phyloP scores from a whole-genome alignment of 495 filamentous ascomycete species.

The Lineolata rhizophorae region DNA sequence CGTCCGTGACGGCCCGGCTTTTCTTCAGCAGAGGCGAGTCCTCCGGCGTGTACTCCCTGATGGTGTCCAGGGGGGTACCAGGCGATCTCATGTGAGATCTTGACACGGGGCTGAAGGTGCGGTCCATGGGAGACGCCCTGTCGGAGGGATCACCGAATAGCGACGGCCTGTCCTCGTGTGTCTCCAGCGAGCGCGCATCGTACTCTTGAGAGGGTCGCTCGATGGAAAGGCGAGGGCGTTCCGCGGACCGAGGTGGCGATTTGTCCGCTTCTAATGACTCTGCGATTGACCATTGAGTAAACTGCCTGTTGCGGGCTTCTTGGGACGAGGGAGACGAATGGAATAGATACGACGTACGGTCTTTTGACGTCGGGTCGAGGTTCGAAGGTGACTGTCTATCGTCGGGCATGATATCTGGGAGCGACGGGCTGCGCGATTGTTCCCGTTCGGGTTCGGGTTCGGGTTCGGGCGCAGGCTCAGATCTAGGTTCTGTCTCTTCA shows the following conservation, averaged over 20 bases:
- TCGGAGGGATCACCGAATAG: slow-evolving; percentile 7
- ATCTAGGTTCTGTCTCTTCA: slow-evolving; percentile 1
- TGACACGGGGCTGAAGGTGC: slow-evolving; percentile 7
- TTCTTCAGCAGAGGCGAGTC: slow-evolving; percentile 18
- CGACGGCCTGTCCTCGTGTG: too few relatives aligned
- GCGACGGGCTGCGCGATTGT: too few relatives aligned
- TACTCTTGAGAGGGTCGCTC: too few relatives aligned
- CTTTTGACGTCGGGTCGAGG: slow-evolving; percentile 30
- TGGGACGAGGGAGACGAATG: slow-evolving; percentile 27
- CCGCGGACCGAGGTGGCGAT: too few relatives aligned
- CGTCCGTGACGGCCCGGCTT: slow-evolving; percentile 12
- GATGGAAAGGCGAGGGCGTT: too few relatives aligned
- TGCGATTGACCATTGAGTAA: background rate
- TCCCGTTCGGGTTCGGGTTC: too few relatives aligned
- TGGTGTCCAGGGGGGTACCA: slow-evolving; percentile 15
- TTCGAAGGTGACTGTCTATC: too few relatives aligned
- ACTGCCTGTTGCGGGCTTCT: slow-evolving; percentile 4
- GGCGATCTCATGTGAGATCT: too few relatives aligned
- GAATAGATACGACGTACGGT: slow-evolving; percentile 30
- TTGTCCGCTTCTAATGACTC: too few relatives aligned
- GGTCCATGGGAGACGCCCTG: slow-evolving; percentile 2
- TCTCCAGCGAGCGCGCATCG: too few relatives aligned
- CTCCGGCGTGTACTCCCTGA: slow-evolving; percentile 20
- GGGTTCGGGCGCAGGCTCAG: too few relatives aligned
- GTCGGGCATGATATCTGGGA: background rate